Base-by-base conservation (phyloP, 1,284 basidiomycete genomes). In the Cutaneotrichosporon dermatis region DNA sequence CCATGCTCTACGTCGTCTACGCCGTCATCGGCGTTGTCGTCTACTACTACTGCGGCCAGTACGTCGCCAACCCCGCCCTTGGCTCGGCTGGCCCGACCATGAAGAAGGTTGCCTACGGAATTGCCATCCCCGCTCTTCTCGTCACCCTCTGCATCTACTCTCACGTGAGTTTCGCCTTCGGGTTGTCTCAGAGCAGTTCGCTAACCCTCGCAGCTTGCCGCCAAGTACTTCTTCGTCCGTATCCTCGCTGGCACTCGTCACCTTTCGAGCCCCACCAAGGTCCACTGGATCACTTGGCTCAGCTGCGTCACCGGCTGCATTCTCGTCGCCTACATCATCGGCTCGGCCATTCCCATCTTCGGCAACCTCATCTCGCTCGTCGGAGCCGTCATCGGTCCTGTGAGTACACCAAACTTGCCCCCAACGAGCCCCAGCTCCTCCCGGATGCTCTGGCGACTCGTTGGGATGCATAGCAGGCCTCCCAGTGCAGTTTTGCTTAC, bases 141-240 rank as follows among this genome's bases (percentile, higher is more conserved):
- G 66, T 72, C 34, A 65, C 59, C 35, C 50, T 58, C 55, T 64
- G 45, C 63, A 65, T 59, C 62, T 60, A 57, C 54, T 62, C 43
- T 55, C 57, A 73, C 66, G 56, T 73, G 53, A 40, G 39, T 40
- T 40, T 25, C 25, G 25, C 25, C 25, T 25, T 3, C n/a, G n/a
- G 25, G 25, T 25, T 40, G 39, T 40, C 4, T 40, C 39, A 25
- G 25, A 2, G 25, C 25, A 25, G 25, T 25, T 3, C 25, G 4
- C 39, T 40, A 40, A 40, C 39, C 41, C 58, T 62, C 60, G 13
- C 71, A 71, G 57, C 51, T 58, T 41, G 68, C 83, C 8, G 82
- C 83, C 34, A 86, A 86, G 69, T 81, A 84, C 53, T 66, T 86
- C 56, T 86, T 87, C 67, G 79, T 88, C 58, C 81, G 85, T 9